These are phyloP conservation scores for Strobilomyces echinocephalus DNA, from an alignment of 768 basidiomycete species.

Conservation along the genomic window DNA sequence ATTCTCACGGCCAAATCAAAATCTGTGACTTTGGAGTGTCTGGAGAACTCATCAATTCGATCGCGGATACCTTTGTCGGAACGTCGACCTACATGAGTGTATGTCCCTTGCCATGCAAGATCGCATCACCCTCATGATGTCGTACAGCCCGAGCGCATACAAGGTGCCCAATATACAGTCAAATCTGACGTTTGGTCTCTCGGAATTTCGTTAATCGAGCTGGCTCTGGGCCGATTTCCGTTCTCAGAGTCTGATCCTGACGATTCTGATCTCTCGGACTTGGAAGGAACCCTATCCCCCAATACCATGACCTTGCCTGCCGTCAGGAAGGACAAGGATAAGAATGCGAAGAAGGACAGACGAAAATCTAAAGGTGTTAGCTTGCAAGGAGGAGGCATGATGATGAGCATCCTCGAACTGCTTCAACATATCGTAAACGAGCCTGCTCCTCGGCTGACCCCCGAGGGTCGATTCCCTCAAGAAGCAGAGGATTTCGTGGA, in stretches of 20 bases:
- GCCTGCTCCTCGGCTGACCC: conserved; percentile 83
- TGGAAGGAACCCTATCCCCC: conserved; percentile 78
- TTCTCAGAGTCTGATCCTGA: conserved; percentile 80
- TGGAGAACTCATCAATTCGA: conserved; percentile 97
- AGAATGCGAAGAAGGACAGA: conserved; percentile 66
- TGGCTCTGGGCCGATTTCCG: conserved; percentile 95
- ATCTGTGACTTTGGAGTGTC: conserved; percentile 99
- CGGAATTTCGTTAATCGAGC: conserved; percentile 94
- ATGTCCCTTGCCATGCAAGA: conserved; percentile 31
- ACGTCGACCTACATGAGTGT: conserved; percentile 99
- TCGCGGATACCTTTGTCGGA: conserved; percentile 98
- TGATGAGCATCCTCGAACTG: conserved; percentile 96
- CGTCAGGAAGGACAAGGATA: conserved; percentile 34
- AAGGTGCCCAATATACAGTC: conserved; percentile 96
- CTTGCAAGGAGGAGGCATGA: conserved; percentile 91
- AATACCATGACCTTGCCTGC: conserved; percentile 46
- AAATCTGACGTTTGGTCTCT: conserved; percentile 99
- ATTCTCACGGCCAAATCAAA: conserved; percentile 94
- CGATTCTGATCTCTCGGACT: conserved; percentile 73
- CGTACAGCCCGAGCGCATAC: conserved; percentile 93
- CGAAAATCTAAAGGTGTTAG: conserved; percentile 90
- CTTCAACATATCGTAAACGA: conserved; percentile 99
- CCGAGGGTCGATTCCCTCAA: conserved; percentile 65
- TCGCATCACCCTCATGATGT: conserved; percentile 13
- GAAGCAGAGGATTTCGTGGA: conserved; percentile 85